Percentiles rank a stretch among this genome's conserved stretches.
These are phyloP conservation scores for Paramecium octaurelia DNA, from an alignment of 73 alveolate genomes.

Conservation along the genomic window DNA sequence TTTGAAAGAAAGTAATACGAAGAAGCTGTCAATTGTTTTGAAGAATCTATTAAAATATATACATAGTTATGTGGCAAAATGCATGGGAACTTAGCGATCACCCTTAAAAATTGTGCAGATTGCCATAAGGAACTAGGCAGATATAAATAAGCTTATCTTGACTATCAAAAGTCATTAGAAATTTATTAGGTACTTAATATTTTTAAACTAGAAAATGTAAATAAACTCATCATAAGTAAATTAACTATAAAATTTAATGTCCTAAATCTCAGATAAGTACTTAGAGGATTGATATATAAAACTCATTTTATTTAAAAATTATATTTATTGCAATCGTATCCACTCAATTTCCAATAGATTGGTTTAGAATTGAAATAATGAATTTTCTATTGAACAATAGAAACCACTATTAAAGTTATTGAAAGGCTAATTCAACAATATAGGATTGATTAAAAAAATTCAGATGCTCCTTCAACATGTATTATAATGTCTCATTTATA, in stretches of 20 bases:
- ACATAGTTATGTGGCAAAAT: neutral
- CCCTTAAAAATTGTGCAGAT: slow-evolving; percentile 31
- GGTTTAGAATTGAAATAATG: no score
- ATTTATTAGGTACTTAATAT: neutral
- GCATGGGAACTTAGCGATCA: slow-evolving; percentile 28
- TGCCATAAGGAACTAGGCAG: slow-evolving; percentile 22
- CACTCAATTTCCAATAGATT: neutral
- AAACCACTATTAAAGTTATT: no score
- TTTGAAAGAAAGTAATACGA: neutral
- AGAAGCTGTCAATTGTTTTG: slow-evolving; percentile 16
- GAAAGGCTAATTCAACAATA: no score
- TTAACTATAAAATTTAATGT: neutral
- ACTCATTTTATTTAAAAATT: neutral
- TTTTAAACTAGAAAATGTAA: neutral
- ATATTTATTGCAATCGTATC: neutral
- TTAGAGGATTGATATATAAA: neutral
- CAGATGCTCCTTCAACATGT: no score
- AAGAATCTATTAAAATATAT: neutral
- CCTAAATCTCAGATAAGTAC: neutral
- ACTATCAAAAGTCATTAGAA: slow-evolving; percentile 11
- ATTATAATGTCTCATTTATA: no score
- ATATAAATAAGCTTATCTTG: slow-evolving; percentile 18
- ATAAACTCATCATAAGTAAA: neutral
- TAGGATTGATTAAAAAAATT: no score
- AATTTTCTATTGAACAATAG: no score